A percentile compares a stretch with the other conserved stretches of the same genome.
Evolutionary conservation across 495 filamentous ascomycete genomes (phyloP).

Genomic region (Penicillium paradoxum): DNA sequence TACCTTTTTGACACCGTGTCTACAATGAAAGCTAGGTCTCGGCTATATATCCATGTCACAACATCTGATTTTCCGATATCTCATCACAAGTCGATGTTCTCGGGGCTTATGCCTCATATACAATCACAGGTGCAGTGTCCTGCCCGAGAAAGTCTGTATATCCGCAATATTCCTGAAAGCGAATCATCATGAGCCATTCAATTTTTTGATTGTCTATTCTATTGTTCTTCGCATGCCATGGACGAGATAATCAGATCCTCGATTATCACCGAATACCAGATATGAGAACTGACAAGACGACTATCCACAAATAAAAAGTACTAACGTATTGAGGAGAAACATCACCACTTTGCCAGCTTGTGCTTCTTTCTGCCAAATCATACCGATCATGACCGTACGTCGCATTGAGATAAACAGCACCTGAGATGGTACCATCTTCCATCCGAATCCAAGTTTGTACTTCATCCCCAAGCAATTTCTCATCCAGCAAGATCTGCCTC

Average conservation of each 20-base stretch:
- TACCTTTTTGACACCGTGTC: too few relatives aligned
- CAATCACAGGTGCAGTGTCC: too few relatives aligned
- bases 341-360: not conserved
- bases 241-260: not conserved
- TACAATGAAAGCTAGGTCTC: too few relatives aligned
- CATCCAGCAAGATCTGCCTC: constrained; percentile 16
- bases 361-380: not conserved
- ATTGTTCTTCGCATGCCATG: not conserved
- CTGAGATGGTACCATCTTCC: constrained; percentile 12
- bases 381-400: constrained; percentile 19
- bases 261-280: not conserved
- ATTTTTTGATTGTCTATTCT: too few relatives aligned
- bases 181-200: too few relatives aligned
- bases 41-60: too few relatives aligned
- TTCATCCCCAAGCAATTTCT: constrained; percentile 1
- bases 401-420: constrained; percentile 17
- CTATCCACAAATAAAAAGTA: constrained; percentile 1
- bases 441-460: constrained; percentile 18
- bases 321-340: not conserved
- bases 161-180: too few relatives aligned
- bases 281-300: not conserved
- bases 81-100: too few relatives aligned
- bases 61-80: too few relatives aligned
- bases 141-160: too few relatives aligned
- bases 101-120: too few relatives aligned